Base-by-base conservation (phyloP, 208 protist genomes). In the Ichthyophonus hoferi region DNA sequence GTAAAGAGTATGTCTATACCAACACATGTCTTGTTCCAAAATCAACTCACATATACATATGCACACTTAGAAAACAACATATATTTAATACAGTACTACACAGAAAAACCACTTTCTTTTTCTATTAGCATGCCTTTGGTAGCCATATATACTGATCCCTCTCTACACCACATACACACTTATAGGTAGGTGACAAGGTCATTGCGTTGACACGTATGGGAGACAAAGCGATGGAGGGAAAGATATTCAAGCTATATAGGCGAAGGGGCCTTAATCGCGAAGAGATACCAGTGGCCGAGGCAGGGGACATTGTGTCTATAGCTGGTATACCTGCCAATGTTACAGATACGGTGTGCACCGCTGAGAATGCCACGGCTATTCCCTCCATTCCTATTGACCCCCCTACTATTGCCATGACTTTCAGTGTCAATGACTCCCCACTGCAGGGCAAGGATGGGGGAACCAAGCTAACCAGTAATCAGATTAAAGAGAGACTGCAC, bases 361-460 rank as follows among this genome's bases (percentile, higher is more conserved):
- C 82, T 0, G 38, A 37, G 31, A 58, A 95, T 1, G 90, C 87
- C 3, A 35, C 38, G 78, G 35, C 93, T 42, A 87, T 95, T 35
- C 14, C 7, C 17, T 85, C 93, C 2, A 94, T 93, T 79, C 95
- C 95, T 82, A 96, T 98, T 3, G 97, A 98, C 87, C 96, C 97
- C 76, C 97, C 97, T 12, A 98, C 96, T 1, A 79, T 94, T 91
- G 95, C 94, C 42, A 94, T 98, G 40, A 94, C 96, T 3, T 90
- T 98, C 82, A 93, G 96, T 89, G 91, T 96, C 91, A 94, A 98
- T 93, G 91, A 94, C 94, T 91, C 95, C 92, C 90, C 94, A 90
- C 90, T 99, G 92, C 95, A 95, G 92, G 93, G 95, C 83, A 81
- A 97, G 96, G 93, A 97, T 40, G 79, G 3, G 34, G 86, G 58